phyloP scores from a whole-genome alignment of 2,329 filamentous ascomycete genomes.

The Claviceps sp. region DNA sequence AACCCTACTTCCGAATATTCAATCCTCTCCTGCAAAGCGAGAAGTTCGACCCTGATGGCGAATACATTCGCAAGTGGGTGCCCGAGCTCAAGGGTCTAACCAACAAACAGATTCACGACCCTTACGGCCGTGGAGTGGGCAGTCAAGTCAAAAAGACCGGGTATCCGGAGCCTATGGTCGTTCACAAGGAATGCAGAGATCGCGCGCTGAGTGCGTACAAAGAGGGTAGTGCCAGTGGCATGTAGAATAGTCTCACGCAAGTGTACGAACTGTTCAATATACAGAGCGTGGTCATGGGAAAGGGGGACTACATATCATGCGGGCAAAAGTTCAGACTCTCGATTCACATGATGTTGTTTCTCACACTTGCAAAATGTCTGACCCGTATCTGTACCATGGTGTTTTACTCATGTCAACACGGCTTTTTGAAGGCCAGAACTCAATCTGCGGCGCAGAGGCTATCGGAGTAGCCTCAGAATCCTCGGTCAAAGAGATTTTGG shows the following conservation, averaged over 20 bases:
- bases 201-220: constrained; percentile 60
- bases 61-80: constrained; percentile 74
- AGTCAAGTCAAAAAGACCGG: constrained; percentile 48
- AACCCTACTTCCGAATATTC: constrained; percentile 86
- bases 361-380: constrained; percentile 28
- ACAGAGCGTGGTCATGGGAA: not conserved
- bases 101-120: constrained; percentile 66
- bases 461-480: constrained; percentile 44
- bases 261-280: not conserved
- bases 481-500: constrained; percentile 26
- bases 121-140: constrained; percentile 53
- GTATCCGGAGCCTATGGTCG: constrained; percentile 64
- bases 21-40: constrained; percentile 76
- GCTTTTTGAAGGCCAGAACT: constrained; percentile 46
- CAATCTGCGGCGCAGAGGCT: constrained; percentile 46
- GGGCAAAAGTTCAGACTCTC: not conserved
- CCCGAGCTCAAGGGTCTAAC: constrained; percentile 54
- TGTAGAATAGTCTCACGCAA: constrained; percentile 5
- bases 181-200: constrained; percentile 57
- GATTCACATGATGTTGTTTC: not conserved
- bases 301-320: not conserved
- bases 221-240: constrained; percentile 23
- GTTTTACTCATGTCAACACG: constrained; percentile 38
- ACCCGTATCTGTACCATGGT: constrained; percentile 55
- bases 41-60: constrained; percentile 67